These are phyloP conservation scores for Limnomonas spitsbergensis DNA, from an alignment of 139 green algal species.

Conservation along the genomic window DNA sequence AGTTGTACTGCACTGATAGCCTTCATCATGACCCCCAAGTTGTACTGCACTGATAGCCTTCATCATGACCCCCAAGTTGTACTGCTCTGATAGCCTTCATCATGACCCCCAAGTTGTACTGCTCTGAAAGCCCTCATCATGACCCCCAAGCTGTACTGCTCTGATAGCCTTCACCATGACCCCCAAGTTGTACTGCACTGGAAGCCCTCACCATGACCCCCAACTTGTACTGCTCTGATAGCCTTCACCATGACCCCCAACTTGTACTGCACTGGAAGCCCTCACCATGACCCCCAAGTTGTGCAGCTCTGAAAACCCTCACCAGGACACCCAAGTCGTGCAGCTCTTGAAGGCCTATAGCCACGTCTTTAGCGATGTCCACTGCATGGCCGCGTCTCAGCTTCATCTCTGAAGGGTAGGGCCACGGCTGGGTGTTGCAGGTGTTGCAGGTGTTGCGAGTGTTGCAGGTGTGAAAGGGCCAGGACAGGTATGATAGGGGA, in stretches of 20 bases:
- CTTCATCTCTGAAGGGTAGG: too few relatives aligned
- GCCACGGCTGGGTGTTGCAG: too few relatives aligned
- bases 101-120: too few relatives aligned
- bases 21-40: too few relatives aligned
- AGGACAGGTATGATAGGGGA: neutral
- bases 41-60: neutral
- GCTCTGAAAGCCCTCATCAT: too few relatives aligned
- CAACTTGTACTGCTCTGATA: neutral
- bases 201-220: too few relatives aligned
- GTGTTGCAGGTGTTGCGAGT: neutral
- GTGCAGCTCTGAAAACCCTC: neutral
- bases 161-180: too few relatives aligned
- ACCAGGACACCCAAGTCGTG: neutral
- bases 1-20: too few relatives aligned
- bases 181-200: too few relatives aligned
- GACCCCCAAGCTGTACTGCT: too few relatives aligned
- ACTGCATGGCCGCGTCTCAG: too few relatives aligned
- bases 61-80: neutral
- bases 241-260: neutral
- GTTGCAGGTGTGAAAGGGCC: neutral
- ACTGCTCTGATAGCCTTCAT: neutral
- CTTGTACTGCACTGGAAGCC: neutral
- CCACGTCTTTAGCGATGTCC: neutral
- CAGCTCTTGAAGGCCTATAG: neutral
- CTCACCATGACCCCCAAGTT: neutral